Conservation (phyloP, 2,329 filamentous ascomycete species). For the Aspergillus ibericus region DNA sequence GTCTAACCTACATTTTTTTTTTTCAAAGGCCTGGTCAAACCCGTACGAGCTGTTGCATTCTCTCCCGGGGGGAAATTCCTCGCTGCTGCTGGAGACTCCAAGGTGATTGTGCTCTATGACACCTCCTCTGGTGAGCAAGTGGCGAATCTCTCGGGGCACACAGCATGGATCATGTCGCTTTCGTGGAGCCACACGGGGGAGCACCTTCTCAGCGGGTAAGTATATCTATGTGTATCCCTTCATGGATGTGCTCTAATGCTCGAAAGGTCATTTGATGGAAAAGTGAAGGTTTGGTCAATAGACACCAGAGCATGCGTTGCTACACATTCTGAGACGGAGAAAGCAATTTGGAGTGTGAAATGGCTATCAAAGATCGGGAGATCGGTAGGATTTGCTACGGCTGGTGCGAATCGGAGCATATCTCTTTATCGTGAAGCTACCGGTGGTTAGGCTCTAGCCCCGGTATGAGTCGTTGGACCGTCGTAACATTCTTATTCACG, state of each 20-base stretch:
- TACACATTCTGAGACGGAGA: constrained; percentile 88
- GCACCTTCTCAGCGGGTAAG: constrained; percentile 77
- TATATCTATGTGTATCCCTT: constrained; percentile 4
- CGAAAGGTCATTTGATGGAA: constrained; percentile 75
- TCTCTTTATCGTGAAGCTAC: constrained; percentile 84
- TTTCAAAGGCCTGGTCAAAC: constrained; percentile 71
- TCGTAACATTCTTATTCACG: neutral
- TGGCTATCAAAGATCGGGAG: constrained; percentile 72
- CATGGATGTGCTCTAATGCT: neutral
- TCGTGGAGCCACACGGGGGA: constrained; percentile 95
- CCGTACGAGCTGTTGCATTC: constrained; percentile 82
- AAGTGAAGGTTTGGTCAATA: constrained; percentile 93
- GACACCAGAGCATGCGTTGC: constrained; percentile 82
- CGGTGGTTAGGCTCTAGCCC: constrained; percentile 51
- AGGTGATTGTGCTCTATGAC: constrained; percentile 88
- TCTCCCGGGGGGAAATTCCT: constrained; percentile 81
- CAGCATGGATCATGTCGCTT: constrained; percentile 84
- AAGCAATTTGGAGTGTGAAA: constrained; percentile 77
- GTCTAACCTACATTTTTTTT: constrained; percentile 14
- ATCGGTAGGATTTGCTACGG: constrained; percentile 72
- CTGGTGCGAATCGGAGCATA: constrained; percentile 72
- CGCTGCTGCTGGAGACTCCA: constrained; percentile 85
- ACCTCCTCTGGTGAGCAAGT: constrained; percentile 90
- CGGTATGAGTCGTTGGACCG: neutral
- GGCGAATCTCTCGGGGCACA: constrained; percentile 75